Evolutionary conservation across 2,329 filamentous ascomycete genomes (phyloP).

Genomic region (Dactylellina drechsleri): DNA sequence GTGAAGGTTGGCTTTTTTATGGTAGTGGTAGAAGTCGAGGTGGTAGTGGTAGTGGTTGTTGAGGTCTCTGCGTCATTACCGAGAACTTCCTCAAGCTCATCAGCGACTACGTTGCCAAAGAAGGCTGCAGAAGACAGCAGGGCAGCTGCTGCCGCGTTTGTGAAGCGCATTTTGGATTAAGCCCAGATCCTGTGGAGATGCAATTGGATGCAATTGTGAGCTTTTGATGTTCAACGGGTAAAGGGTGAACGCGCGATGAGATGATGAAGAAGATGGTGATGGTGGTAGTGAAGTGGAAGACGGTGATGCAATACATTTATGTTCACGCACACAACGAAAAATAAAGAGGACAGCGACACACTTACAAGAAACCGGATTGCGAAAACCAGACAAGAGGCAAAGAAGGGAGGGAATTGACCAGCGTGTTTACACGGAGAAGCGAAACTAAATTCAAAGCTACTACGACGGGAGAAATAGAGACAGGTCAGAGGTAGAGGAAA

Average conservation of each 20-base stretch:
- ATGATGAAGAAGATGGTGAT: background rate
- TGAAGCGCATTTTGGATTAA: conserved; percentile 79
- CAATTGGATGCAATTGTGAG: conserved; percentile 13
- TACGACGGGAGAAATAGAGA: conserved; percentile 18
- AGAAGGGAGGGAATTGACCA: conserved; percentile 33
- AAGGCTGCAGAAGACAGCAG: conserved; percentile 77
- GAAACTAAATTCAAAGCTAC: background rate
- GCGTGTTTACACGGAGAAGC: conserved; percentile 23
- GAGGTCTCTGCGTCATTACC: conserved; percentile 63
- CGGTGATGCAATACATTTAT: conserved; percentile 40
- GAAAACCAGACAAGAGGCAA: conserved; percentile 17
- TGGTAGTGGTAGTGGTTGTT: conserved; percentile 61
- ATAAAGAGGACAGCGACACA: conserved; percentile 12
- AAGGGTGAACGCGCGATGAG: conserved; percentile 1
- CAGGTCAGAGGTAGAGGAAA: conserved; percentile 2
- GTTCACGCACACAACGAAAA: background rate
- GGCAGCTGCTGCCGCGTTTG: conserved; percentile 76
- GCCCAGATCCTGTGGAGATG: conserved; percentile 52
- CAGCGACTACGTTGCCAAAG: conserved; percentile 72
- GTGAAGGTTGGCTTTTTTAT: conserved; percentile 84
- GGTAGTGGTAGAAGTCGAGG: conserved; percentile 65
- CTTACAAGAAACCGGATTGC: conserved; percentile 31
- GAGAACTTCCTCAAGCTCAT: conserved; percentile 71
- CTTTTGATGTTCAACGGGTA: background rate
- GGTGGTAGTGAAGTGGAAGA: background rate